Evolutionary conservation across 345 rosid genomes (phyloP), one percentile per base, ranked within the genome.

Genomic region (Boechera stricta): DNA sequence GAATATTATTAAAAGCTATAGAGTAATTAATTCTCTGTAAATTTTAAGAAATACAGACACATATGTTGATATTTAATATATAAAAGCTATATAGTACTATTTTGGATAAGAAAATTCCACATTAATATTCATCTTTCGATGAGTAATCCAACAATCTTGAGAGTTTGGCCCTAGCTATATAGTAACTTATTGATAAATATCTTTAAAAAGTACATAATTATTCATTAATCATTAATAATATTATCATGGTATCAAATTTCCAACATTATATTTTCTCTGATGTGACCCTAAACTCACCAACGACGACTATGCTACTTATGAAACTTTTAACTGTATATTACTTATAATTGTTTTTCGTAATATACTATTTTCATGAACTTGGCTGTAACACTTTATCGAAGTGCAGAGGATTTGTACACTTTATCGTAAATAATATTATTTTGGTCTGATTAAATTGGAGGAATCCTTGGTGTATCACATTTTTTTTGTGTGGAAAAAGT

Each of bases 211-310:
- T 13, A 12, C 2, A 65, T 33, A 16, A 2, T 21, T n/a, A 28
- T 55, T 65, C 2, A 36, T 9, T 72, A 7, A 13, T 52, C 12
- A 24, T 35, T 67, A 53, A 32, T 32, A 54, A 11, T 54, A 53
- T 76, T 54, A 62, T 69, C 71, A 24, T 62, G 69, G 75, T 44
- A 68, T 16, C n/a, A 69, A 52, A 31, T 42, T 60, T 69, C 71
- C 45, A 71, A 11, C 67, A 6, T 21, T 54, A n/a, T 0, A 5
- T 11, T 28, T 28, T 64, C 31, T 64, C 12, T 77, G 80, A 77
- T 56, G 76, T 71, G 76, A 77, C 76, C 45, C 47, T 28, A 55
- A 47, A 71, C 80, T 77, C 71, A 71, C 80, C 67, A 52, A 36
- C 51, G 72, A 64, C 71, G 80, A 71, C 72, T 77, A 7, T 64